phyloP scores from a whole-genome alignment of 257 asterid species.

The Plantago elongata region DNA sequence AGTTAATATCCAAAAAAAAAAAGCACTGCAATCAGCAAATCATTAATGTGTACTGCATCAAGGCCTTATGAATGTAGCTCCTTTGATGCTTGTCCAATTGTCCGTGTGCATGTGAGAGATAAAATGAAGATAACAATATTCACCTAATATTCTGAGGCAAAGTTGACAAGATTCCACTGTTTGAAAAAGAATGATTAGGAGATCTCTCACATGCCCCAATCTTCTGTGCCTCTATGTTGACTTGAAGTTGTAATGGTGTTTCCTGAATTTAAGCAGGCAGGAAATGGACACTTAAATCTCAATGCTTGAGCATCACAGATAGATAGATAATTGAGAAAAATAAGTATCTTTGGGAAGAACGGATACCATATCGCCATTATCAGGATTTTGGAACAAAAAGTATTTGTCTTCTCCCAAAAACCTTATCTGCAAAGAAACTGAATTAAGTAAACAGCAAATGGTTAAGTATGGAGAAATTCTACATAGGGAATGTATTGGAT shows the following conservation, averaged over 20 bases:
- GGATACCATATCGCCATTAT: conserved; percentile 51
- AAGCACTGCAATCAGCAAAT: too few species aligned
- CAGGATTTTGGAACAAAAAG: conserved; percentile 59
- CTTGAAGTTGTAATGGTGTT: conserved; percentile 60
- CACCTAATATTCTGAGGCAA: conserved; percentile 65
- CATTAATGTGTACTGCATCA: too few species aligned
- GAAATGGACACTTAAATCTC: conserved; percentile 15
- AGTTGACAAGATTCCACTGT: conserved; percentile 58
- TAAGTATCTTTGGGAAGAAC: background rate
- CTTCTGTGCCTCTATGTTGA: conserved; percentile 68
- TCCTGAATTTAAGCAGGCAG: conserved; percentile 41
- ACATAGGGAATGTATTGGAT: background rate
- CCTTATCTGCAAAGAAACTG: conserved; percentile 42
- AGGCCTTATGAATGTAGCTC: too few species aligned
- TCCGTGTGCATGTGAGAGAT: background rate
- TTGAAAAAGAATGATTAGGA: conserved; percentile 68
- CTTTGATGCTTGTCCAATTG: too few species aligned
- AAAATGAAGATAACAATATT: conserved; percentile 34
- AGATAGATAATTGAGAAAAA: background rate
- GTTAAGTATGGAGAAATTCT: conserved; percentile 16
- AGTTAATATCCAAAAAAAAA: too few species aligned
- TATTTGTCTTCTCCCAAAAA: conserved; percentile 62
- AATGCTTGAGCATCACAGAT: background rate
- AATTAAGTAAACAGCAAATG: background rate
- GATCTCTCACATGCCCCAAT: conserved; percentile 73